Conservation (phyloP, 192 early-diverging fungal species). For the Obelidium mucronatum region DNA sequence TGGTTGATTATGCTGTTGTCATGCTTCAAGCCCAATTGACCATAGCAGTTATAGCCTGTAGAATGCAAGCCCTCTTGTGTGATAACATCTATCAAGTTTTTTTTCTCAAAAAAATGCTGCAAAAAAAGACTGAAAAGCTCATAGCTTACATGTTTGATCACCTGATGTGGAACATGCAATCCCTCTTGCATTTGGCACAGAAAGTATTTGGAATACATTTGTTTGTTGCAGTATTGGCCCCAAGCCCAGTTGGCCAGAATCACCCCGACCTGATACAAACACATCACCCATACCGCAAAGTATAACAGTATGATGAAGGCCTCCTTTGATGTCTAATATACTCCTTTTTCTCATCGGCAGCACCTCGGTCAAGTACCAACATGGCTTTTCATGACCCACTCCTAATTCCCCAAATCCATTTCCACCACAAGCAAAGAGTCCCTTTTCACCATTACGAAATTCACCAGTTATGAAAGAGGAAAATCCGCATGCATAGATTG, state of each 20-base stretch:
- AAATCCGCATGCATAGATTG: constrained; percentile 19
- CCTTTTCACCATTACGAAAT: not conserved
- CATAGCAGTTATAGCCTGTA: constrained; percentile 34
- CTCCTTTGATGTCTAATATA: constrained; percentile 28
- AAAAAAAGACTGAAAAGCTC: not conserved
- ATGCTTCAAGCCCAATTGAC: constrained; percentile 31
- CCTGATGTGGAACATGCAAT: constrained; percentile 25
- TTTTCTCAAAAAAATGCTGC: not conserved
- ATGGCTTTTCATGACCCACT: not conserved
- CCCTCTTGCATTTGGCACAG: not conserved
- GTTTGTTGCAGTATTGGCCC: not conserved
- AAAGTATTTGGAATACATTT: not conserved
- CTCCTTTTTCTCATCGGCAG: not conserved
- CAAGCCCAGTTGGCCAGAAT: constrained; percentile 34
- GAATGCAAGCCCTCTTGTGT: too few species aligned
- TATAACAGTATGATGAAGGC: constrained; percentile 35
- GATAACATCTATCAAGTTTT: constrained; percentile 11
- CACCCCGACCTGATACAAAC: constrained; percentile 32
- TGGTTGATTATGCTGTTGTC: not conserved
- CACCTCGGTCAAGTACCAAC: constrained; percentile 3
- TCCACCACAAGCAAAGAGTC: constrained; percentile 34
- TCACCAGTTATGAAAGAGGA: constrained; percentile 17
- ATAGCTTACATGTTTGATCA: constrained; percentile 25
- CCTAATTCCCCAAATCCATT: constrained; percentile 41
- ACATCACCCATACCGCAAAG: constrained; percentile 25